Evolutionary conservation across 768 basidiomycete genomes (phyloP).

Genomic region (Baorangia bicolor): DNA sequence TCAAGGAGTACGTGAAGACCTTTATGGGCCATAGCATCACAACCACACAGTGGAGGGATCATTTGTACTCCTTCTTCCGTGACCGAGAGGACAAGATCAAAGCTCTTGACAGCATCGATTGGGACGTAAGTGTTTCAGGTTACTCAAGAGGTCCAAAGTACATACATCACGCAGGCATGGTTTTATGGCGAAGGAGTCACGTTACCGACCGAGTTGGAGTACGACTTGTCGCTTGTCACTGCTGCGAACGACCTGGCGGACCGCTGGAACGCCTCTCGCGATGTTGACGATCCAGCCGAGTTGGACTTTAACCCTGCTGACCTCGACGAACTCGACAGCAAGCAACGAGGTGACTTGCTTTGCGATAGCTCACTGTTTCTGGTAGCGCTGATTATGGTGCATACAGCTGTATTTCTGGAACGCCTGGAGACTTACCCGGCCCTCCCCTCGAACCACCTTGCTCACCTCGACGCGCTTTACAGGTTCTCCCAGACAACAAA

Average conservation of each 20-base stretch:
- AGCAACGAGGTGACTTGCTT: conserved; percentile 44
- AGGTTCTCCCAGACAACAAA: conserved; percentile 42
- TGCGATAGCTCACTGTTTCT: neutral
- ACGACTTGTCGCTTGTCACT: conserved; percentile 53
- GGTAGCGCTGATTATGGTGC: neutral
- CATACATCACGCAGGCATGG: conserved; percentile 42
- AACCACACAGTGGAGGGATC: conserved; percentile 56
- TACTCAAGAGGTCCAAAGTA: neutral
- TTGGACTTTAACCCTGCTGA: conserved; percentile 46
- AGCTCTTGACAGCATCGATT: conserved; percentile 51
- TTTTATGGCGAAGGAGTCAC: conserved; percentile 52
- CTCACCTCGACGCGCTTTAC: conserved; percentile 45
- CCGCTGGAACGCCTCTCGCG: conserved; percentile 49
- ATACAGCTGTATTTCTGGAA: conserved; percentile 56
- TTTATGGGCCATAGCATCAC: conserved; percentile 57
- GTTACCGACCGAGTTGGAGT: conserved; percentile 49
- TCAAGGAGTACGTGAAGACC: conserved; percentile 52
- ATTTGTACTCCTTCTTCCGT: conserved; percentile 53
- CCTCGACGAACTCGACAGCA: conserved; percentile 45
- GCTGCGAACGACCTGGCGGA: conserved; percentile 53
- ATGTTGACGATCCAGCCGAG: conserved; percentile 30
- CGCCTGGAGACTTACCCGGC: conserved; percentile 42
- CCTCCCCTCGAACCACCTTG: conserved; percentile 43
- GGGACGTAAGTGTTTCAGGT: conserved; percentile 44
- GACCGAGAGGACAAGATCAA: conserved; percentile 44